Base-by-base conservation (phyloP, 73 alveolate species). In the Paramecium sonneborni region DNA sequence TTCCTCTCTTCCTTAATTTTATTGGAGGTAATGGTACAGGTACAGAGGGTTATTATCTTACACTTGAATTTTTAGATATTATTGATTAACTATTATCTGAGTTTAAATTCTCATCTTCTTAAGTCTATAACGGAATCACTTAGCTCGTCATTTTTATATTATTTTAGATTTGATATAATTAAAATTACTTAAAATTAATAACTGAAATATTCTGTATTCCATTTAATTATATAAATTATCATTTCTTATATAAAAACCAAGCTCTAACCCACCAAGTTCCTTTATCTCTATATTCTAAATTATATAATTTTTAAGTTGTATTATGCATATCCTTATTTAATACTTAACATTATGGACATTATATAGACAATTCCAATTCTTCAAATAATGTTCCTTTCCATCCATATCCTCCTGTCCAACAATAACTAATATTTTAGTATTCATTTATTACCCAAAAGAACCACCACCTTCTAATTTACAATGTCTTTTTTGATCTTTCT, bases 401-500 rank as follows among this genome's bases (percentile, higher is more conserved):
- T 79, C 90, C 90, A 79, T 79, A 79, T 14, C 76, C 90, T 23
- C 72, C 72, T 30, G 90, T 79, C 90, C 90, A 79, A 12, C 90
- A 79, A 79, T 43, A 79, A 2, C 76, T 79, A 79, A 23, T 9
- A 46, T 0, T 6, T n/a, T n/a, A 8, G 1, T 18, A 38, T 30
- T 9, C 11, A 38, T 20, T 34, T 6, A 3, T 20, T 79, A 79
- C 90, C 90, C 76, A 44, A 79, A 79, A 10, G 76, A 30, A 24
- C 90, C 90, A 6, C 90, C 90, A 2, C 90, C 90, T 0, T 79
- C 90, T 12, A 79, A 23, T 76, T 44, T 76, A 21, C 62, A 79
- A 18, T 79, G 90, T 72, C 21, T 72, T 20, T 18, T 79, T 14
- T 1, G 15, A 15, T 43, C 55, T 10, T 43, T 79, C 24, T 79